Percentiles rank a stretch among this genome's conserved stretches.
phyloP scores from a whole-genome alignment of 2,329 filamentous ascomycete species.

The Scedosporium minutisporum region DNA sequence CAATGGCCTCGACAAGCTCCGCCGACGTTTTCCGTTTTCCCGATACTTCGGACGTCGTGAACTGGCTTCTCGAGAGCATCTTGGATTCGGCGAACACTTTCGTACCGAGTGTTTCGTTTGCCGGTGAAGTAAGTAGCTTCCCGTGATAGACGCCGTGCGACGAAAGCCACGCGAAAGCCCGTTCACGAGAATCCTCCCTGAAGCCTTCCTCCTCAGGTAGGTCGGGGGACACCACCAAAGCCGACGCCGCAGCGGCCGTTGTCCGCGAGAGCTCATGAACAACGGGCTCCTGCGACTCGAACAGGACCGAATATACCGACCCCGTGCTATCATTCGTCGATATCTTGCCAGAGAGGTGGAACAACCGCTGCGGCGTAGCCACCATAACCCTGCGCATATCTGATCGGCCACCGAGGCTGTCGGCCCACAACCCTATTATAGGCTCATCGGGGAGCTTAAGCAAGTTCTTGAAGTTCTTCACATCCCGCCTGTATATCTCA shows the following conservation, averaged over 20 bases:
- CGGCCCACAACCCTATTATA: constrained; percentile 78
- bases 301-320: constrained; percentile 78
- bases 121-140: constrained; percentile 55
- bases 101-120: constrained; percentile 53
- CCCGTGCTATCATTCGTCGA: constrained; percentile 69
- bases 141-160: constrained; percentile 82
- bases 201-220: constrained; percentile 39
- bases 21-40: constrained; percentile 56
- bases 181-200: constrained; percentile 48
- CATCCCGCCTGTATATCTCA: constrained; percentile 91
- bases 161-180: constrained; percentile 83
- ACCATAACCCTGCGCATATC: constrained; percentile 73
- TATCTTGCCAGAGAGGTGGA: constrained; percentile 73
- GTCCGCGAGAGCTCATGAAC: constrained; percentile 59
- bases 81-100: constrained; percentile 72
- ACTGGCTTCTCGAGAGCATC: constrained; percentile 62
- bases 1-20: constrained; percentile 69
- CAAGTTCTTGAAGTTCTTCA: constrained; percentile 79
- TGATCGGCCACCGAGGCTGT: constrained; percentile 55
- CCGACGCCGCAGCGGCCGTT: constrained; percentile 45
- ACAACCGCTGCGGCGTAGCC: constrained; percentile 65
- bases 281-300: constrained; percentile 75
- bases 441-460: constrained; percentile 76
- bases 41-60: constrained; percentile 58
- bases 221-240: constrained; percentile 72